Evolutionary conservation across 2,329 filamentous ascomycete species (phyloP).

Genomic region (Didymella glomerata): DNA sequence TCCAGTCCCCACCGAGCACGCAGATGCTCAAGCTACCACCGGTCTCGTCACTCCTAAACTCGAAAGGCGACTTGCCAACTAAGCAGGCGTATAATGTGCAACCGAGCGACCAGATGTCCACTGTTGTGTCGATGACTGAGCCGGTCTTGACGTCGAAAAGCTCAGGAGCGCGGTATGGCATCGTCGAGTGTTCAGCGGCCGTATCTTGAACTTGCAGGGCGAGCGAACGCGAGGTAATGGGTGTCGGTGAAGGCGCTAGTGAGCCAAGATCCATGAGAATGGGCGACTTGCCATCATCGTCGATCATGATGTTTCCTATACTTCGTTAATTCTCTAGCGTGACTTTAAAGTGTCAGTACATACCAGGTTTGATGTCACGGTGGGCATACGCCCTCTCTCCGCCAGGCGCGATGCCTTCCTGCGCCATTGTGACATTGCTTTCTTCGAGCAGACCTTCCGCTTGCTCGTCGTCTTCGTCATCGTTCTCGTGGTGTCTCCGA

Average conservation of each 20-base stretch:
- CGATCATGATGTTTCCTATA: constrained; percentile 94
- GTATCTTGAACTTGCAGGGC: constrained; percentile 93
- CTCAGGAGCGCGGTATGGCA: constrained; percentile 97
- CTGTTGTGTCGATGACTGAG: constrained; percentile 89
- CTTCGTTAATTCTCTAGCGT: constrained; percentile 24
- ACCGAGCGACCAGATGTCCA: constrained; percentile 96
- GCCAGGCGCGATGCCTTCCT: constrained; percentile 73
- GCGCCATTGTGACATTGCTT: constrained; percentile 72
- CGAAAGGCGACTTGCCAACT: constrained; percentile 95
- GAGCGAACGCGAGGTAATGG: constrained; percentile 87
- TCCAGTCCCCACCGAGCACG: constrained; percentile 92
- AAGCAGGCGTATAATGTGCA: constrained; percentile 98
- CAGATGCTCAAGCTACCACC: constrained; percentile 93
- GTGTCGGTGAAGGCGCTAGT: constrained; percentile 83
- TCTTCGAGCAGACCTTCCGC: constrained; percentile 85
- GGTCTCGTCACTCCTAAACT: constrained; percentile 94
- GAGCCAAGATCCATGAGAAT: constrained; percentile 98
- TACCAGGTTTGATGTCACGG: constrained; percentile 95
- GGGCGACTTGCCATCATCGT: constrained; percentile 84
- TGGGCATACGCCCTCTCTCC: constrained; percentile 85
- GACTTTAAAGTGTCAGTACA: constrained; percentile 29
- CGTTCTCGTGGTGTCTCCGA: constrained; percentile 51
- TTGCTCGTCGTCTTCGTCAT: constrained; percentile 76
- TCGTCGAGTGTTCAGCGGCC: constrained; percentile 95
- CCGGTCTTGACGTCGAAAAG: constrained; percentile 98